Conservation (phyloP, 768 basidiomycete species). For the Suillus fuscotomentosus region DNA sequence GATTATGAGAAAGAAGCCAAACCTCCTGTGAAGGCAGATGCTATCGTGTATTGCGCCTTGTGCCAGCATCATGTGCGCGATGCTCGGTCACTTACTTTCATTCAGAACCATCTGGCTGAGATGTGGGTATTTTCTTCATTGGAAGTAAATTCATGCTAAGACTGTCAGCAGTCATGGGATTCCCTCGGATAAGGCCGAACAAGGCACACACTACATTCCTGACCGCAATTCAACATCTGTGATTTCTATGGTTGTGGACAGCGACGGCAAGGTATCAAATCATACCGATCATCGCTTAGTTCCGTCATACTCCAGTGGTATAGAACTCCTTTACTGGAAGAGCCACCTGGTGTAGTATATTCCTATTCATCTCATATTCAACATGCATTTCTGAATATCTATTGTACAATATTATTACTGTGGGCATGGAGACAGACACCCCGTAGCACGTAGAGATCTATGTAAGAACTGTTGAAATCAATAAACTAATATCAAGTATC, state of each 20-base stretch:
- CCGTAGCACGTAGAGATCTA: too few species aligned
- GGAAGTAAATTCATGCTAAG: background rate
- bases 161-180: background rate
- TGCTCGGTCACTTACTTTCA: background rate
- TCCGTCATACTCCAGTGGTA: background rate
- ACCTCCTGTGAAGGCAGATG: background rate
- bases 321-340: background rate
- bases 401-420: background rate
- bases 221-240: background rate
- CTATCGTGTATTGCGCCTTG: background rate
- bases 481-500: too few species aligned
- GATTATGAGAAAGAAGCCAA: background rate
- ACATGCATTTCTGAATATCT: background rate
- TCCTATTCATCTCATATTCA: background rate
- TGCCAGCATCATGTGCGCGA: constrained; percentile 3
- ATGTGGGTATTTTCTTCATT: background rate
- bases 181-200: background rate
- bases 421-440: too few species aligned
- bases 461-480: too few species aligned
- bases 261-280: background rate
- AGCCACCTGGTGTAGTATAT: background rate
- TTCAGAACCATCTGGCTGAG: background rate
- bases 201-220: background rate
- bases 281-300: background rate
- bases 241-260: background rate